These are phyloP conservation scores for Pseudogymnoascus sp. DNA, from an alignment of 2,329 filamentous ascomycete species.

Conservation along the genomic window DNA sequence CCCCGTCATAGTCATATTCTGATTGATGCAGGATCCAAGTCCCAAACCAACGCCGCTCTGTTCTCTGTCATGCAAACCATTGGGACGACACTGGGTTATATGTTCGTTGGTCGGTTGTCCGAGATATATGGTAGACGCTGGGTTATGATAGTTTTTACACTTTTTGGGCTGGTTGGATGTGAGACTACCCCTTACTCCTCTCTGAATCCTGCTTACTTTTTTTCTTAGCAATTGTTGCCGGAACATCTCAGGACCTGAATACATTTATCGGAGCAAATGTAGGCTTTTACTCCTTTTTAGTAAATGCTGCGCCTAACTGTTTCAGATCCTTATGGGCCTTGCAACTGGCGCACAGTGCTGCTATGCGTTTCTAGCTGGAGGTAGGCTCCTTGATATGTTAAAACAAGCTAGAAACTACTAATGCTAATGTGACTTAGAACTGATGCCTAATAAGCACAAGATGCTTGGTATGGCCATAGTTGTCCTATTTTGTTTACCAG, in stretches of 20 bases:
- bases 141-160: conserved; percentile 30
- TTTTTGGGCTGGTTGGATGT: not conserved
- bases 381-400: not conserved
- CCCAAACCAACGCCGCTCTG: not conserved
- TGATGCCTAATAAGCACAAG: conserved; percentile 38
- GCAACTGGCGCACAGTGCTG: conserved; percentile 28
- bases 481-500: conserved; percentile 23
- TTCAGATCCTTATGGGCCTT: conserved; percentile 25
- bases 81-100: conserved; percentile 35
- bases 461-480: conserved; percentile 23
- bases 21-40: not conserved
- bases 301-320: not conserved
- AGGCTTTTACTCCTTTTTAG: not conserved
- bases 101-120: conserved; percentile 38
- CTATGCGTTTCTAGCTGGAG: conserved; percentile 30
- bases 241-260: conserved; percentile 28
- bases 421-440: conserved; percentile 23
- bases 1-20: not conserved
- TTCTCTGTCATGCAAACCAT: conserved; percentile 25
- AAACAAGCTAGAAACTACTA: not conserved
- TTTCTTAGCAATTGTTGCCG: conserved; percentile 25
- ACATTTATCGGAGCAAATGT: conserved; percentile 28
- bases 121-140: conserved; percentile 41
- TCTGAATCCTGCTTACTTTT: not conserved
- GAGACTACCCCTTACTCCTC: not conserved